These are phyloP conservation scores for Trichoderma atrobrunneum DNA, from an alignment of 2,329 filamentous ascomycete genomes.

Conservation along the genomic window DNA sequence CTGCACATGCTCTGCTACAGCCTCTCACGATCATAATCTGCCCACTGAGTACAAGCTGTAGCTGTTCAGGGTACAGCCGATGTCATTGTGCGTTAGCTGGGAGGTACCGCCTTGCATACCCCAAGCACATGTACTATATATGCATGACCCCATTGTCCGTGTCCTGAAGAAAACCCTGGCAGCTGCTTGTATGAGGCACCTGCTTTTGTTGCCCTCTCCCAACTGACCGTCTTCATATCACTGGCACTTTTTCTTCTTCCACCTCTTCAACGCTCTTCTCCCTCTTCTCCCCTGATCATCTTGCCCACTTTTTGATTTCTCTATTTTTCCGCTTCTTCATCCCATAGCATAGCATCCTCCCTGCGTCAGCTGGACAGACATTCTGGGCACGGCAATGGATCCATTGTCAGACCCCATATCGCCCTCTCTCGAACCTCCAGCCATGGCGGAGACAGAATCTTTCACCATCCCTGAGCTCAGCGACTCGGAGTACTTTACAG, in stretches of 20 bases:
- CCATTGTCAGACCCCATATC: conserved; percentile 2
- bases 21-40: neutral
- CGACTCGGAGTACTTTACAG: conserved; percentile 38
- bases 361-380: neutral
- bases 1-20: neutral
- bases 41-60: neutral
- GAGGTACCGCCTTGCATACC: conserved; percentile 4
- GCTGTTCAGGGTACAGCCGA: neutral
- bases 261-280: neutral
- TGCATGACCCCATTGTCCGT: conserved; percentile 11
- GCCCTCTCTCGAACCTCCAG: neutral
- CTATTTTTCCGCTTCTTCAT: neutral
- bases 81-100: conserved; percentile 12
- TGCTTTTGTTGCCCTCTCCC: neutral
- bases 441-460: neutral
- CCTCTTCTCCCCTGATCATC: neutral
- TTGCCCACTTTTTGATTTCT: neutral
- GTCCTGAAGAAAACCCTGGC: conserved; percentile 14
- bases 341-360: neutral
- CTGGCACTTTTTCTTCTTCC: neutral
- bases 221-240: neutral
- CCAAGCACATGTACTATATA: conserved; percentile 6
- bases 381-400: conserved; percentile 5
- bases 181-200: neutral
- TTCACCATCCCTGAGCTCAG: conserved; percentile 37